Base-by-base conservation (phyloP, 352 stramenopile genomes). In the Pythium diclinum region DNA sequence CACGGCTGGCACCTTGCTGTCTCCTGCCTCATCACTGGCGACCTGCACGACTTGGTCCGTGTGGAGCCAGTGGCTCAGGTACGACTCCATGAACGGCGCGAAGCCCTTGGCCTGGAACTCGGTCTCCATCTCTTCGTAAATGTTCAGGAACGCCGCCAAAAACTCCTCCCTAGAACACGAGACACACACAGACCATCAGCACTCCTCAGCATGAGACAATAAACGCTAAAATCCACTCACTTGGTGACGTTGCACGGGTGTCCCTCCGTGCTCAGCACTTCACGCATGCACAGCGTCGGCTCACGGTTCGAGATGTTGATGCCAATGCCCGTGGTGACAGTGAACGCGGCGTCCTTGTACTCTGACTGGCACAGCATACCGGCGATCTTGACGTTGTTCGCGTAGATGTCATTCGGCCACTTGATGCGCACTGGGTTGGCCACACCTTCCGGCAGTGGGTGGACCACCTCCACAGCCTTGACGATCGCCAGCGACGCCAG, bases 331-430 rank as follows among this genome's bases (percentile, higher is more conserved):
- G 88, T 96, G 23, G 87, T 97, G 61, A 97, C 81, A 34, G 72
- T 79, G 71, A 96, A 97, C 52, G 74, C 71, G 40, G 81, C 77
- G 67, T 96, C 76, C 42, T 75, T 73, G 69, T 86, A 96, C 71
- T 94, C 83, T 44, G 87, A 96, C 68, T 97, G 89, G 66, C 88
- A 97, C 23, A 97, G 67, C 56, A 97, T 94, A 36, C 89, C 89
- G 63, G 84, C 87, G 64, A 97, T 94, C 73, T 97, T 97, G 75
- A 88, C 77, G 58, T 83, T 82, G 64, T 94, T 76, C 32, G 83
- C 88, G 72, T 97, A 97, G 40, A 97, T 96, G 71, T 97, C 89
- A 68, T 97, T 97, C 23, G 89, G 89, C 89, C 89, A 97, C 71
- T 97, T 97, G 79, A 97, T 97, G 62, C 76, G 78, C 61, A 96